Conservation (phyloP, 148 eudicot species). For the Chenopodium berlandieri region DNA sequence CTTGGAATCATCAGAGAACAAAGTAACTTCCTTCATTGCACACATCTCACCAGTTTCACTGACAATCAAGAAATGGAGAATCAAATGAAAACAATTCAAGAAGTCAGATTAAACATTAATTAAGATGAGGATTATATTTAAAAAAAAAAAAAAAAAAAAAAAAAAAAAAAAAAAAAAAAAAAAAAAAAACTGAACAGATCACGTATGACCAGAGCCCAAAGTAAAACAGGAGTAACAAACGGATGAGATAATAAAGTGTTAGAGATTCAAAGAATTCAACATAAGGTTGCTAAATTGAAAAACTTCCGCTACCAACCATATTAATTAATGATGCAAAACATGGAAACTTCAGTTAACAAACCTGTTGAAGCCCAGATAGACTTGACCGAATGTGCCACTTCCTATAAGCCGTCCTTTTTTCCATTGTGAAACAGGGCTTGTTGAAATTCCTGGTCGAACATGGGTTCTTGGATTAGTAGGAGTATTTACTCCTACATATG, state of each 20-base stretch:
- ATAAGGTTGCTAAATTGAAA: neutral
- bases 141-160: too few relatives aligned
- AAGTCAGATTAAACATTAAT: neutral
- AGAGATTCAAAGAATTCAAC: neutral
- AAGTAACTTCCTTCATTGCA: slow-evolving; percentile 66
- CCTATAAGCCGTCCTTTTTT: slow-evolving; percentile 58
- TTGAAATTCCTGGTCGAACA: slow-evolving; percentile 55
- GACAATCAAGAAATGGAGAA: slow-evolving; percentile 17
- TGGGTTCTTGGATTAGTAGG: slow-evolving; percentile 61
- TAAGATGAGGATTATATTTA: neutral
- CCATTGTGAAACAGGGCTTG: slow-evolving; percentile 61
- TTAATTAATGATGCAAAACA: neutral
- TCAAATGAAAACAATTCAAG: slow-evolving; percentile 2
- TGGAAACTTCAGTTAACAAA: slow-evolving; percentile 11
- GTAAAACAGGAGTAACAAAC: neutral
- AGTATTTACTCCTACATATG: slow-evolving; percentile 52
- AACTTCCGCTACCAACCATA: neutral
- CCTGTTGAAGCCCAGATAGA: slow-evolving; percentile 60
- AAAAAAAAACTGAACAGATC: neutral
- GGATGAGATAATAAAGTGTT: neutral
- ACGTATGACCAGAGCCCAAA: neutral
- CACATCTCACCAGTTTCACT: slow-evolving; percentile 66
- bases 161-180: too few relatives aligned
- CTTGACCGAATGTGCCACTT: slow-evolving; percentile 59
- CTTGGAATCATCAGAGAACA: slow-evolving; percentile 57